Evolutionary conservation across 495 filamentous ascomycete species (phyloP).

Genomic region (Talaromyces wortmannii): DNA sequence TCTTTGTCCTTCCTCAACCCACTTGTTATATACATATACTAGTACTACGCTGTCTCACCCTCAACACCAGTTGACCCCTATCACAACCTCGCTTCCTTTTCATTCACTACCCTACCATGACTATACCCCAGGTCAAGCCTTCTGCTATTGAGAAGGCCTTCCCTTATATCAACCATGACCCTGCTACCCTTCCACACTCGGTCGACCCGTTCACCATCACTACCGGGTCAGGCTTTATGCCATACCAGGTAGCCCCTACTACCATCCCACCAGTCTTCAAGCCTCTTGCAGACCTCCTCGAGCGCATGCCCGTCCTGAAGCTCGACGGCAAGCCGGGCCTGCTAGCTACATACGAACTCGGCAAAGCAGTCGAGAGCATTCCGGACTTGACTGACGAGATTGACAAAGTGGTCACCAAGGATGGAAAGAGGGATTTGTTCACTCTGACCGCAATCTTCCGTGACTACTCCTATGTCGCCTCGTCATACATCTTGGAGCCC

Average conservation of each 20-base stretch:
- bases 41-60: neutral
- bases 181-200: constrained; percentile 48
- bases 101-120: constrained; percentile 14
- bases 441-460: constrained; percentile 78
- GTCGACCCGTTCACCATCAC: constrained; percentile 78
- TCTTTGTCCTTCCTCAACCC: constrained; percentile 28
- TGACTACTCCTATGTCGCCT: constrained; percentile 85
- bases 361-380: constrained; percentile 60
- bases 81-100: constrained; percentile 1
- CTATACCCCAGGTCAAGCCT: constrained; percentile 20
- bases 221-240: constrained; percentile 67
- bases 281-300: constrained; percentile 59
- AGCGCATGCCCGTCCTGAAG: constrained; percentile 69
- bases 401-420: constrained; percentile 50
- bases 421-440: constrained; percentile 54
- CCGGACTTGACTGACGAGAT: constrained; percentile 68
- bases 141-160: constrained; percentile 44
- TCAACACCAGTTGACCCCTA: neutral
- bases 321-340: constrained; percentile 64
- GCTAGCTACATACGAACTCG: constrained; percentile 63
- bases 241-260: constrained; percentile 30
- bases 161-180: constrained; percentile 50
- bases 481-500: constrained; percentile 88
- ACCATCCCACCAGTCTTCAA: constrained; percentile 59
- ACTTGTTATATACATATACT: constrained; percentile 10